These are phyloP conservation scores for Apophysomyces variabilis DNA, from an alignment of 371 early-diverging fungal species.

Conservation along the genomic window DNA sequence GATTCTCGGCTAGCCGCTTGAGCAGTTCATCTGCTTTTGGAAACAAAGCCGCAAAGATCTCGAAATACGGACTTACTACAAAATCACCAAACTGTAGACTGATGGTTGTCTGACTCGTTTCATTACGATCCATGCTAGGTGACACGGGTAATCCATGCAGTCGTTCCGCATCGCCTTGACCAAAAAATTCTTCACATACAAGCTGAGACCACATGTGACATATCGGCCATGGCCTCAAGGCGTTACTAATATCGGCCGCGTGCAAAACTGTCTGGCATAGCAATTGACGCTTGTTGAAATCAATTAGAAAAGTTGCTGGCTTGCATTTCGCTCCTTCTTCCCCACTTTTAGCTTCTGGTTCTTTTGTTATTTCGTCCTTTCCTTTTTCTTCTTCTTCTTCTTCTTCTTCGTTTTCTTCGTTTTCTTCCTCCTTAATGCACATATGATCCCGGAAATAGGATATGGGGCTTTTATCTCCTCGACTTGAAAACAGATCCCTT, in stretches of 20 bases:
- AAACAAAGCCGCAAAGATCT: conserved; percentile 74
- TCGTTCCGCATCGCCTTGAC: conserved; percentile 86
- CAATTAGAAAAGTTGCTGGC: not conserved
- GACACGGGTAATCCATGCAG: conserved; percentile 74
- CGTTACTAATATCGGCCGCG: conserved; percentile 90
- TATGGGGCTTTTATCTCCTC: conserved; percentile 43
- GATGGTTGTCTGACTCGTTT: conserved; percentile 76
- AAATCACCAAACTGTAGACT: conserved; percentile 84
- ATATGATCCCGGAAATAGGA: conserved; percentile 6
- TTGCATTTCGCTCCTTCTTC: conserved; percentile 20
- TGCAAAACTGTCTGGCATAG: conserved; percentile 78
- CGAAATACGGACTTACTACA: conserved; percentile 86
- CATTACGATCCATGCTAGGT: conserved; percentile 85
- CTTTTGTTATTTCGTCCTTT: conserved; percentile 12
- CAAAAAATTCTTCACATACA: conserved; percentile 84
- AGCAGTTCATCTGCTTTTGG: conserved; percentile 60
- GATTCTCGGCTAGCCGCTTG: conserved; percentile 36
- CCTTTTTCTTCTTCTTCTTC: conserved; percentile 33
- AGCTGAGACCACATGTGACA: conserved; percentile 87
- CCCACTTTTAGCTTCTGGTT: not conserved
- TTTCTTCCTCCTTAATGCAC: conserved; percentile 4
- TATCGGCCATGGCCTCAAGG: conserved; percentile 82
- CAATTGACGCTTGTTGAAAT: conserved; percentile 42
- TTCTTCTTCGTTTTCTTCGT: not conserved
- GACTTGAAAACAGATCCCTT: conserved; percentile 41